These are phyloP conservation scores for Tephrocybe sp. DNA, from an alignment of 768 basidiomycete genomes.

Conservation along the genomic window DNA sequence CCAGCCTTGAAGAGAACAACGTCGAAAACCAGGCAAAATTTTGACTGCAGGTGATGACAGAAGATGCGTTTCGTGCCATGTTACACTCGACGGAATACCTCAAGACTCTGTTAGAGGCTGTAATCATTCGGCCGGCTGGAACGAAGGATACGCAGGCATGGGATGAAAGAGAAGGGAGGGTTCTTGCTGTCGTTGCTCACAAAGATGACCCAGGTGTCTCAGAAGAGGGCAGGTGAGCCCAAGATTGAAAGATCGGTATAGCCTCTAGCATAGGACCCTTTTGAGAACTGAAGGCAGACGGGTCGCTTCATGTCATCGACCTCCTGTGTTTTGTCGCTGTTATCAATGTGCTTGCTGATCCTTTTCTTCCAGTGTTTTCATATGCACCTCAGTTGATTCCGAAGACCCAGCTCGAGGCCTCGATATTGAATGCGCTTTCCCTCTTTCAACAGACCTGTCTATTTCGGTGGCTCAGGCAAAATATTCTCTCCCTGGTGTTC, in stretches of 20 bases:
- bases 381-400: slow-evolving; percentile 39
- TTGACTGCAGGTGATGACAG: not conserved
- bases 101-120: slow-evolving; percentile 40
- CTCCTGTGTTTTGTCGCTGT: not conserved
- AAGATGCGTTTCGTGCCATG: slow-evolving; percentile 14
- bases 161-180: slow-evolving; percentile 27
- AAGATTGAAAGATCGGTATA: too few relatives aligned
- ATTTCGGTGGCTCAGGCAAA: slow-evolving; percentile 57
- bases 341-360: not conserved
- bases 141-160: not conserved
- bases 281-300: too few relatives aligned
- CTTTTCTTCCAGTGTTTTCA: slow-evolving; percentile 38
- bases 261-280: too few relatives aligned
- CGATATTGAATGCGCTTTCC: slow-evolving; percentile 38
- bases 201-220: slow-evolving; percentile 14
- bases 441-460: slow-evolving; percentile 32
- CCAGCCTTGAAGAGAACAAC: too few relatives aligned
- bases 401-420: slow-evolving; percentile 30
- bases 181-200: slow-evolving; percentile 53
- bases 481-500: slow-evolving; percentile 34
- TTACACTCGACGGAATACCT: slow-evolving; percentile 41
- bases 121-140: slow-evolving; percentile 20
- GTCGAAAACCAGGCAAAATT: too few relatives aligned
- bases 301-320: not conserved
- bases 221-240: slow-evolving; percentile 1